Evolutionary conservation across 345 rosid genomes (phyloP).

Genomic region (Hevea brasiliensis): DNA sequence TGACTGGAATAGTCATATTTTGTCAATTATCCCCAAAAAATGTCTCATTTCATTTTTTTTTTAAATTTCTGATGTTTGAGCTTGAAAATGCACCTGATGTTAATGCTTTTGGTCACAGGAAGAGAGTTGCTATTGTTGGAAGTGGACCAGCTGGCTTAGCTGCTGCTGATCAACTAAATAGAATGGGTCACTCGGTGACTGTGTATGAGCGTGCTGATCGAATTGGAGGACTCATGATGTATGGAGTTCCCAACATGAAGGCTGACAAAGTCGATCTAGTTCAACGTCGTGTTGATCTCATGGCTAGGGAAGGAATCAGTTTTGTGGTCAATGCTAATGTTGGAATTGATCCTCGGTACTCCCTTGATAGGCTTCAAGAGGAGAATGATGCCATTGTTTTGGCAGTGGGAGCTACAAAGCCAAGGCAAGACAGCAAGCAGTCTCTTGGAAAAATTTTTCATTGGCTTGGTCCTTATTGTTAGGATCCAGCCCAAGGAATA

Average conservation of each 20-base stretch:
- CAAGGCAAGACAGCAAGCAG: constrained; percentile 52
- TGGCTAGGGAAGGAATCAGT: constrained; percentile 82
- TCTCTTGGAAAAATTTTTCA: not conserved
- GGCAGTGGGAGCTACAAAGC: constrained; percentile 96
- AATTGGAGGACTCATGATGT: constrained; percentile 99
- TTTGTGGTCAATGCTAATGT: constrained; percentile 90
- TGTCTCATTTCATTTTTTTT: too few relatives aligned
- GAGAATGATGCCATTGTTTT: constrained; percentile 83
- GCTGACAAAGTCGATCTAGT: constrained; percentile 86
- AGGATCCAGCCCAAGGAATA: not conserved
- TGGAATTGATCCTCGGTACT: constrained; percentile 74
- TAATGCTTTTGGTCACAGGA: constrained; percentile 53
- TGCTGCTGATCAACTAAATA: constrained; percentile 96
- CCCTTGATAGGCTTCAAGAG: constrained; percentile 68
- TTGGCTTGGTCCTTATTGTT: not conserved
- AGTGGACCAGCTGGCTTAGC: constrained; percentile 98
- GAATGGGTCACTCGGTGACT: constrained; percentile 90
- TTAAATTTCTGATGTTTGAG: not conserved
- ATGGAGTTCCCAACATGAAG: constrained; percentile 99
- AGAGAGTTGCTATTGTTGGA: constrained; percentile 78
- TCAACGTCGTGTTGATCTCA: constrained; percentile 89
- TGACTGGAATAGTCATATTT: too few relatives aligned
- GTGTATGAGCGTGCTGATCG: constrained; percentile 97
- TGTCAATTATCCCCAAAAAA: too few relatives aligned
- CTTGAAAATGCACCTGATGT: not conserved